Conservation (phyloP, 1,139 yeast genomes). For the Blastobotrys persicus region DNA sequence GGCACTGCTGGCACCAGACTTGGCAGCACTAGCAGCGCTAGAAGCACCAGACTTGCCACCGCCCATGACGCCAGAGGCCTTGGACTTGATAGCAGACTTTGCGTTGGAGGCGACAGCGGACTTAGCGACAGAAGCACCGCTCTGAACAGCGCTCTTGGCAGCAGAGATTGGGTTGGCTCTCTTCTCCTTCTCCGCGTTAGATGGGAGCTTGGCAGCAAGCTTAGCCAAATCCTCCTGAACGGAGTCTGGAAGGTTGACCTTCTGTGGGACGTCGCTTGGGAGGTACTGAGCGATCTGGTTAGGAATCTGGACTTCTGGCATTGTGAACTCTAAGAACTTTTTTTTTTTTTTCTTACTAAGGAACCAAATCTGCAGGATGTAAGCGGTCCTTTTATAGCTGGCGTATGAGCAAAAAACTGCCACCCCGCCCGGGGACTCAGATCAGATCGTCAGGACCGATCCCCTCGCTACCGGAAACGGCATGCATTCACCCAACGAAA, state of each 20-base stretch:
- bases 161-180: no score
- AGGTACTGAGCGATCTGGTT: slow-evolving; percentile 1
- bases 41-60: slow-evolving; percentile 17
- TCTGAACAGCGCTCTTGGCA: slow-evolving; percentile 13
- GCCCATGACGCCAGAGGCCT: slow-evolving; percentile 13
- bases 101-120: slow-evolving; percentile 13
- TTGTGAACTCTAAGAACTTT: not conserved
- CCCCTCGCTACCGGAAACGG: not conserved
- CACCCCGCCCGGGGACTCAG: slow-evolving; percentile 8
- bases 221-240: slow-evolving; percentile 14
- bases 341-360: not conserved
- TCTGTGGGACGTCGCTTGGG: slow-evolving; percentile 13
- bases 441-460: slow-evolving; percentile 8
- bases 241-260: slow-evolving; percentile 12
- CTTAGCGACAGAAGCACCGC: slow-evolving; percentile 17
- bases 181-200: not conserved
- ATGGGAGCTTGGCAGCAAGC: slow-evolving; percentile 12
- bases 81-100: slow-evolving; percentile 15
- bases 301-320: not conserved
- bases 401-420: slow-evolving; percentile 2
- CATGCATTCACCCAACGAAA: not conserved
- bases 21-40: slow-evolving; percentile 16
- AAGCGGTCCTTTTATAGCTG: not conserved
- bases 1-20: slow-evolving; percentile 16
- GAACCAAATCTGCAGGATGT: slow-evolving; percentile 9